Percentiles rank a stretch among this genome's conserved stretches.
Evolutionary conservation across 2,329 filamentous ascomycete genomes (phyloP).

Genomic region (Colletotrichum godetiae): DNA sequence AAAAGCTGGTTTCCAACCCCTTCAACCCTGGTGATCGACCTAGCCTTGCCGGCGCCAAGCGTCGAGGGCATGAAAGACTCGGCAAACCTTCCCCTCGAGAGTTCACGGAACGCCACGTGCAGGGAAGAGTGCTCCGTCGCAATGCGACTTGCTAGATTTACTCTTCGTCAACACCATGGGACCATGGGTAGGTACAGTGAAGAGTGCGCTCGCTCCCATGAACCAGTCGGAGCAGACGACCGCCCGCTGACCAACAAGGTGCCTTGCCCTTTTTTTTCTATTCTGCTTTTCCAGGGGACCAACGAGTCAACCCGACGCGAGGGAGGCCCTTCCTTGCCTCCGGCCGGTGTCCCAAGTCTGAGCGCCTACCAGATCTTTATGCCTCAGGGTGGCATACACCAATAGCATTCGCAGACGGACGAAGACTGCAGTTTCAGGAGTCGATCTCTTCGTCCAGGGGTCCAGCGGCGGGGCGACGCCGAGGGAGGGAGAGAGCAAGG

Average conservation of each 20-base stretch:
- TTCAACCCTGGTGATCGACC: constrained; percentile 17
- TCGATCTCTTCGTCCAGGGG: constrained; percentile 35
- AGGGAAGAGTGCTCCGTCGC: constrained; percentile 11
- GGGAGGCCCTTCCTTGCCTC: constrained; percentile 25
- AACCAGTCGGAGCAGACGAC: constrained; percentile 30
- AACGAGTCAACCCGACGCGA: constrained; percentile 29
- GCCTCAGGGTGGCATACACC: constrained; percentile 32
- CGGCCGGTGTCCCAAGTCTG: constrained; percentile 31
- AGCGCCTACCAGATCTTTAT: constrained; percentile 34
- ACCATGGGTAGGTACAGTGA: background rate
- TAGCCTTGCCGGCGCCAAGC: constrained; percentile 32
- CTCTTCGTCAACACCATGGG: background rate
- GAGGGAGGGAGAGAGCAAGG: background rate
- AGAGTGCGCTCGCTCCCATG: background rate
- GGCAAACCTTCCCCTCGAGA: constrained; percentile 32
- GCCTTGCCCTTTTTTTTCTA: background rate
- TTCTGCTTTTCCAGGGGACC: constrained; percentile 10
- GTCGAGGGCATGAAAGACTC: constrained; percentile 33
- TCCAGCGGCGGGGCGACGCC: constrained; percentile 32
- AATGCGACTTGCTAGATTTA: constrained; percentile 1
- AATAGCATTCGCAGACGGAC: constrained; percentile 25
- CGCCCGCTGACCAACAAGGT: constrained; percentile 12
- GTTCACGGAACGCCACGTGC: constrained; percentile 32
- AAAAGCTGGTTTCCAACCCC: background rate
- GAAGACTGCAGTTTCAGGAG: constrained; percentile 37